Percentiles rank a stretch among this genome's conserved stretches.
Conservation (phyloP, 768 basidiomycete species). For the Trametes gibbosa region DNA sequence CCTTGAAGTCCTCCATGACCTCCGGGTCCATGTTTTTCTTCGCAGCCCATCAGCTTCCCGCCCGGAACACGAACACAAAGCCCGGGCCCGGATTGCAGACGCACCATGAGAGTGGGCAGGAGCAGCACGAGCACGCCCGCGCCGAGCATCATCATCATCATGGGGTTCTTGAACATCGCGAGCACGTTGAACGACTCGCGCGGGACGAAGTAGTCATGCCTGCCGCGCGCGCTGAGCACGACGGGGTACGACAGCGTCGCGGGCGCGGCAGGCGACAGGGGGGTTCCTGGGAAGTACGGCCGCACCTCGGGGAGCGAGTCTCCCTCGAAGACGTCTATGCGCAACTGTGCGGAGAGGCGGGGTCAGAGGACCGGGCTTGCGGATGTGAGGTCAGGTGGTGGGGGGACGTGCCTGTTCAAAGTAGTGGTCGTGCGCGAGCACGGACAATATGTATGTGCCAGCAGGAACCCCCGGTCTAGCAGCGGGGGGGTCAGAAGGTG, state of each 20-base stretch:
- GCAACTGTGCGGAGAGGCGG: constrained; percentile 43
- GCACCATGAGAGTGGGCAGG: constrained; percentile 76
- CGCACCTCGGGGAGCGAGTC: constrained; percentile 48
- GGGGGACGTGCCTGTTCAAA: constrained; percentile 66
- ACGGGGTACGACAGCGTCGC: constrained; percentile 63
- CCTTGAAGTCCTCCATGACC: constrained; percentile 59
- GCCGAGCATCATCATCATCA: constrained; percentile 77
- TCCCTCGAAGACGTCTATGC: constrained; percentile 58
- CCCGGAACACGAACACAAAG: constrained; percentile 45
- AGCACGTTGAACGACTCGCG: constrained; percentile 70
- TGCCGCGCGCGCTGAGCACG: constrained; percentile 50
- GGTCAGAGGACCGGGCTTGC: background rate
- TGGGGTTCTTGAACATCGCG: constrained; percentile 78
- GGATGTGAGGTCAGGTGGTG: background rate
- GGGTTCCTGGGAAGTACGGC: constrained; percentile 67
- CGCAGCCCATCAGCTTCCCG: background rate
- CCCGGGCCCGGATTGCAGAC: constrained; percentile 4
- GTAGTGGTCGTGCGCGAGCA: constrained; percentile 59
- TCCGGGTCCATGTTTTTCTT: constrained; percentile 80
- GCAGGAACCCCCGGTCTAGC: constrained; percentile 62
- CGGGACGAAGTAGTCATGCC: constrained; percentile 64
- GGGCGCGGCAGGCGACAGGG: constrained; percentile 55
- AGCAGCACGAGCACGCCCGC: constrained; percentile 66
- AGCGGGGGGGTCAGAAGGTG: background rate
- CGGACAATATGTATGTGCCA: constrained; percentile 69